A percentile compares a stretch with the other conserved stretches of the same genome.
These are phyloP conservation scores for Pugionium dolabratum DNA, from an alignment of 345 rosid species.

Conservation along the genomic window DNA sequence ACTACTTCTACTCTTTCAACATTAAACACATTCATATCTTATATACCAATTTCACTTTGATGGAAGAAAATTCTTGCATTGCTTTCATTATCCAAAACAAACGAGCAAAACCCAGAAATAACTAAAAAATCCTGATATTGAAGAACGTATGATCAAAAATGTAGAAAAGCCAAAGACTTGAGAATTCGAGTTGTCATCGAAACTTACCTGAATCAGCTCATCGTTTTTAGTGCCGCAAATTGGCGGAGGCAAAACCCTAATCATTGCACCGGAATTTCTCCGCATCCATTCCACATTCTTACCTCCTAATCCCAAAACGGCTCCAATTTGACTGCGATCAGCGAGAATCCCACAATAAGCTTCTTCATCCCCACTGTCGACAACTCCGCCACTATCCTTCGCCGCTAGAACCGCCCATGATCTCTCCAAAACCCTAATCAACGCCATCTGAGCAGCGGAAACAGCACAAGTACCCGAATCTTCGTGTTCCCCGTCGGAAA, in stretches of 20 bases:
- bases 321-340: slow-evolving; percentile 53
- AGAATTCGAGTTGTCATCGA: too few relatives aligned
- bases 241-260: slow-evolving; percentile 60
- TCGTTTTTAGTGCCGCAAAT: slow-evolving; percentile 49
- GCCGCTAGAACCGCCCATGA: slow-evolving; percentile 53
- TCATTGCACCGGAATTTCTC: slow-evolving; percentile 53
- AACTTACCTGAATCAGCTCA: slow-evolving; percentile 57
- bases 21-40: neutral
- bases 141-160: neutral
- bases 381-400: slow-evolving; percentile 33
- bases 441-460: slow-evolving; percentile 59
- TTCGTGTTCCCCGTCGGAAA: slow-evolving; percentile 13
- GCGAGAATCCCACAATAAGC: slow-evolving; percentile 64
- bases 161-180: slow-evolving; percentile 13
- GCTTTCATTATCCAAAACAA: neutral
- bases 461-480: slow-evolving; percentile 44
- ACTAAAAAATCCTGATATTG: neutral
- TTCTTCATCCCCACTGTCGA: slow-evolving; percentile 32
- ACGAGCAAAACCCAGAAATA: neutral
- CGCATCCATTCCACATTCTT: slow-evolving; percentile 51
- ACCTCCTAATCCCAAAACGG: slow-evolving; percentile 54
- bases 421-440: slow-evolving; percentile 62
- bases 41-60: too few relatives aligned
- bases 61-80: neutral
- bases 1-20: neutral